Conservation (phyloP, 208 protist genomes). For the Leishmania arabica region DNA sequence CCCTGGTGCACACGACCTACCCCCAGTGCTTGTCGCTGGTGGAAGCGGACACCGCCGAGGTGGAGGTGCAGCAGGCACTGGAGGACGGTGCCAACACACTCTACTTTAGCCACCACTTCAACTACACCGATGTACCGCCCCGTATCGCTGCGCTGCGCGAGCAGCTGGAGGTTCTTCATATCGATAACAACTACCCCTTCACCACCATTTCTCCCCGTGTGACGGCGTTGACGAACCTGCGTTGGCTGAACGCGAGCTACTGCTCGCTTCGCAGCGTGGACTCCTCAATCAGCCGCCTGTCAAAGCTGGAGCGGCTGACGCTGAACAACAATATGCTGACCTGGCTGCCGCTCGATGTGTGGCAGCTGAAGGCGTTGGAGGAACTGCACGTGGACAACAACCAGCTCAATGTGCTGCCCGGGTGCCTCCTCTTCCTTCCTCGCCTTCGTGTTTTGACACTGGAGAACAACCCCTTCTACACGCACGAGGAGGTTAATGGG, state of each 20-base stretch:
- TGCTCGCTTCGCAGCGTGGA: conserved; percentile 49
- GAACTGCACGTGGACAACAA: conserved; percentile 85
- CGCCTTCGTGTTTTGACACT: conserved; percentile 50
- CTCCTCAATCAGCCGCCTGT: conserved; percentile 52
- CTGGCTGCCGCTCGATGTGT: conserved; percentile 64
- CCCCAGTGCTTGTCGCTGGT: conserved; percentile 1
- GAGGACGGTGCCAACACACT: conserved; percentile 48
- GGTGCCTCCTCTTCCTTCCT: conserved; percentile 78
- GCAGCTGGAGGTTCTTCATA: conserved; percentile 70
- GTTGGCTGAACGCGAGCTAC: conserved; percentile 75
- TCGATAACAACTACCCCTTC: conserved; percentile 87
- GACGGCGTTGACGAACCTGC: conserved; percentile 61
- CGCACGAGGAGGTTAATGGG: conserved; percentile 44
- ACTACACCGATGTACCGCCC: conserved; percentile 34
- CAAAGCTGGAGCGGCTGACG: conserved; percentile 62
- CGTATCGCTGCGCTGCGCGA: conserved; percentile 47
- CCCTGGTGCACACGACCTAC: conserved; percentile 11
- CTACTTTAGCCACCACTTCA: conserved; percentile 41
- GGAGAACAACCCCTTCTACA: conserved; percentile 79
- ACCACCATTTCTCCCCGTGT: conserved; percentile 46
- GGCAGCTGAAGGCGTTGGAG: conserved; percentile 71
- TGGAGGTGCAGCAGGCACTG: conserved; percentile 46
- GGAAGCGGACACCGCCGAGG: conserved; percentile 25
- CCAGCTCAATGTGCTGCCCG: conserved; percentile 61
- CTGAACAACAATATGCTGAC: conserved; percentile 69